Conservation (phyloP, 1,139 yeast genomes). For the Spathaspora sp. region DNA sequence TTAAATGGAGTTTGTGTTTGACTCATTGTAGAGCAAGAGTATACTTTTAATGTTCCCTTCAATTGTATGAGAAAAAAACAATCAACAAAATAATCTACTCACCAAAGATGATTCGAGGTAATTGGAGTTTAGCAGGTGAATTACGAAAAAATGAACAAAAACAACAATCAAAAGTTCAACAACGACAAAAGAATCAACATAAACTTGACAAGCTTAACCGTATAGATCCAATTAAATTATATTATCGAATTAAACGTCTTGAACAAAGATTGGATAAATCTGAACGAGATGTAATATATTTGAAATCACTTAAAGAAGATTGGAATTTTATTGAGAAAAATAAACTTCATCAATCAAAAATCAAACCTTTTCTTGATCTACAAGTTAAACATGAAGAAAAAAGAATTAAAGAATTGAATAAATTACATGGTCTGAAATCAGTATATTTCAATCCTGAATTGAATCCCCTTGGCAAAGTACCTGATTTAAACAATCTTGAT, state of each 20-base stretch:
- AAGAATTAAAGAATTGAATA: conserved; percentile 20
- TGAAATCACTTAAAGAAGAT: conserved; percentile 32
- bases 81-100: neutral
- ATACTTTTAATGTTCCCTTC: too few relatives aligned
- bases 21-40: conserved; percentile 10
- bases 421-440: conserved; percentile 39
- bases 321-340: conserved; percentile 42
- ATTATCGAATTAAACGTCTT: conserved; percentile 27
- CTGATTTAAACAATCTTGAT: conserved; percentile 15
- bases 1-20: conserved; percentile 11
- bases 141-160: conserved; percentile 38
- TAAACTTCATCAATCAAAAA: conserved; percentile 31
- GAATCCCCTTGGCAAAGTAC: conserved; percentile 47
- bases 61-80: neutral
- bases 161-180: conserved; percentile 37
- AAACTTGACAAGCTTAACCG: conserved; percentile 25
- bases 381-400: conserved; percentile 17
- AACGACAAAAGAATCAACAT: conserved; percentile 37
- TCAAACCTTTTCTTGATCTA: conserved; percentile 22
- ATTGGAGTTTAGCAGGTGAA: conserved; percentile 45
- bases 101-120: conserved; percentile 37
- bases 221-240: conserved; percentile 36
- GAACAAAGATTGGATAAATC: conserved; percentile 18
- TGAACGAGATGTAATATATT: conserved; percentile 22
- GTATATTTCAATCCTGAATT: conserved; percentile 47